Evolutionary conservation across 2,329 filamentous ascomycete genomes (phyloP).

Genomic region (Xylaria sp.): DNA sequence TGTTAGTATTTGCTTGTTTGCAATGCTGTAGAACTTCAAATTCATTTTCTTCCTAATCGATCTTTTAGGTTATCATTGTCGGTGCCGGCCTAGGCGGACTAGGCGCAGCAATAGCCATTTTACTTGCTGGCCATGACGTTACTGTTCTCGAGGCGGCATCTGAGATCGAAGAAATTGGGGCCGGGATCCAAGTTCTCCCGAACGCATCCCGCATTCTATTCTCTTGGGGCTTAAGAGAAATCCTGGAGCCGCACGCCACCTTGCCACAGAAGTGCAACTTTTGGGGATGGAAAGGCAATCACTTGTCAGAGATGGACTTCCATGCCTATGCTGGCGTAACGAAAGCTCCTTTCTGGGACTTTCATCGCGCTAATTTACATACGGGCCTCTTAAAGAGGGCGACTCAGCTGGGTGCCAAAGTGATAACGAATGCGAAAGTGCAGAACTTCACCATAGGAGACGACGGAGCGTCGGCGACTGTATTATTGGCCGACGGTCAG

Average conservation of each 20-base stretch:
- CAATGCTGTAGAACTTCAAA: no score
- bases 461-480: constrained; percentile 52
- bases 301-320: constrained; percentile 61
- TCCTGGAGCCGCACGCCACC: constrained; percentile 54
- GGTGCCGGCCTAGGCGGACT: constrained; percentile 68
- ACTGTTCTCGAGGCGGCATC: constrained; percentile 60
- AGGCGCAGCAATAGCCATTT: constrained; percentile 59
- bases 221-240: constrained; percentile 60
- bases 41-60: background rate
- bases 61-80: constrained; percentile 58
- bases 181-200: constrained; percentile 63
- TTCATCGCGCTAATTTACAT: constrained; percentile 65
- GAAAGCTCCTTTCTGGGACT: constrained; percentile 63
- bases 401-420: constrained; percentile 58
- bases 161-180: constrained; percentile 60
- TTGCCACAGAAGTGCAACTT: constrained; percentile 59
- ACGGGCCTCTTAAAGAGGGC: constrained; percentile 59
- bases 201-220: constrained; percentile 60
- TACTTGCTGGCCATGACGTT: constrained; percentile 59
- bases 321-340: constrained; percentile 51
- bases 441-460: constrained; percentile 53
- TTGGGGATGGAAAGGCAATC: constrained; percentile 63
- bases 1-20: constrained; percentile 5
- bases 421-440: constrained; percentile 59
- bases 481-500: constrained; percentile 53